Percentiles rank a stretch among this genome's conserved stretches.
phyloP scores from a whole-genome alignment of 768 basidiomycete genomes.

The Serpula lacrymans region DNA sequence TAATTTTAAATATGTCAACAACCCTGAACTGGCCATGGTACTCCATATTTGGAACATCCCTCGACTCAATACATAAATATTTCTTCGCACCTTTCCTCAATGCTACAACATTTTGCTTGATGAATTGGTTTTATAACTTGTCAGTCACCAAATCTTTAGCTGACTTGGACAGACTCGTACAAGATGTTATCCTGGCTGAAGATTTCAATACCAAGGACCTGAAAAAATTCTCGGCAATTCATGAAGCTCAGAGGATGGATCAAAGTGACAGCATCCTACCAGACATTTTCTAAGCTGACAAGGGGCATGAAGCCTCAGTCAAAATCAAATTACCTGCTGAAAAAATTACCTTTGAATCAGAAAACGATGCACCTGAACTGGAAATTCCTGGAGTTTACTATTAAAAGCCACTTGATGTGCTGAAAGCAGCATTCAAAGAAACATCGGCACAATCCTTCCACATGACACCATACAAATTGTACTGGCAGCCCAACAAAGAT shows the following conservation, averaged over 20 bases:
- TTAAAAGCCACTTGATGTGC: not conserved
- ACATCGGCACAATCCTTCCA: not conserved
- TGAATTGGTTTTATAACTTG: conserved; percentile 22
- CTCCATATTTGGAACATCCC: not conserved
- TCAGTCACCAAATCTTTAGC: conserved; percentile 20
- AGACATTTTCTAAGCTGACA: too few species aligned
- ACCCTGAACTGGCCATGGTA: too few species aligned
- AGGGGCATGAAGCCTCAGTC: too few species aligned
- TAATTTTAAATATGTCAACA: not conserved
- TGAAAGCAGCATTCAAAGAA: not conserved
- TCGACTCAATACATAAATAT: not conserved
- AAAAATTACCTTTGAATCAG: too few species aligned
- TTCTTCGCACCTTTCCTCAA: conserved; percentile 14
- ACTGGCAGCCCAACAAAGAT: conserved; percentile 3
- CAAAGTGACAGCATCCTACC: too few species aligned
- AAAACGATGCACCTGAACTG: not conserved
- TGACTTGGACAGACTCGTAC: conserved; percentile 22
- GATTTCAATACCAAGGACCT: conserved; percentile 23
- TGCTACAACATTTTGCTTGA: conserved; percentile 5
- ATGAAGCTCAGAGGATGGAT: not conserved
- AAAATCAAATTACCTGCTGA: too few species aligned
- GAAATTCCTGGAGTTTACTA: not conserved
- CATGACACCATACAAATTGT: not conserved
- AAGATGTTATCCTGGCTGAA: conserved; percentile 18
- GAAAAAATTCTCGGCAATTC: conserved; percentile 9